A percentile compares a stretch with the other conserved stretches of the same genome.
These are phyloP conservation scores for Carpinus fangiana DNA, from an alignment of 306 rosid species.

Conservation along the genomic window DNA sequence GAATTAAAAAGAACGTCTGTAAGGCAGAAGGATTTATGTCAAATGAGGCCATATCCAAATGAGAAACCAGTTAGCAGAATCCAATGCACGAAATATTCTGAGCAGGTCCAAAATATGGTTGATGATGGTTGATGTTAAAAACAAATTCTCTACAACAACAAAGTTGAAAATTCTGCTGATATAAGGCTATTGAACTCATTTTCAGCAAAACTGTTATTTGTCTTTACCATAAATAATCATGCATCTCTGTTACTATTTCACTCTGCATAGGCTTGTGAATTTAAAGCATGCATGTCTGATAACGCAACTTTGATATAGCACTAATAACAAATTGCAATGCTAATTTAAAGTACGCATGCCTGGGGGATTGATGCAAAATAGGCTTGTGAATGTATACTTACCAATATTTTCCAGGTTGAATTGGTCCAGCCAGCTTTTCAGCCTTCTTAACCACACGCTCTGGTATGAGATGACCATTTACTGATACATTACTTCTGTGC, in stretches of 20 bases:
- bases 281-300: too few relatives aligned
- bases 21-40: background rate
- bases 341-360: conserved; percentile 15
- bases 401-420: conserved; percentile 95
- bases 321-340: background rate
- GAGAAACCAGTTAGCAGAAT: conserved; percentile 17
- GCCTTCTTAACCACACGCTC: conserved; percentile 81
- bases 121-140: conserved; percentile 4
- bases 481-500: conserved; percentile 50
- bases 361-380: conserved; percentile 1
- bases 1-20: background rate
- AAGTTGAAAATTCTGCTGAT: background rate
- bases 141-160: background rate
- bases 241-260: conserved; percentile 1
- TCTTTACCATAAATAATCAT: background rate
- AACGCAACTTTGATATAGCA: conserved; percentile 14
- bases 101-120: background rate
- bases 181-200: background rate
- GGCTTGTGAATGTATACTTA: conserved; percentile 33
- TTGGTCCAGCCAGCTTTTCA: conserved; percentile 84
- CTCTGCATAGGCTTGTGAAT: background rate
- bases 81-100: conserved; percentile 9
- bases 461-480: conserved; percentile 70
- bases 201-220: background rate
- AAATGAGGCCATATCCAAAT: background rate